phyloP scores from a whole-genome alignment of 1,139 yeast genomes.

The Protomyces lactucae-debilis region DNA sequence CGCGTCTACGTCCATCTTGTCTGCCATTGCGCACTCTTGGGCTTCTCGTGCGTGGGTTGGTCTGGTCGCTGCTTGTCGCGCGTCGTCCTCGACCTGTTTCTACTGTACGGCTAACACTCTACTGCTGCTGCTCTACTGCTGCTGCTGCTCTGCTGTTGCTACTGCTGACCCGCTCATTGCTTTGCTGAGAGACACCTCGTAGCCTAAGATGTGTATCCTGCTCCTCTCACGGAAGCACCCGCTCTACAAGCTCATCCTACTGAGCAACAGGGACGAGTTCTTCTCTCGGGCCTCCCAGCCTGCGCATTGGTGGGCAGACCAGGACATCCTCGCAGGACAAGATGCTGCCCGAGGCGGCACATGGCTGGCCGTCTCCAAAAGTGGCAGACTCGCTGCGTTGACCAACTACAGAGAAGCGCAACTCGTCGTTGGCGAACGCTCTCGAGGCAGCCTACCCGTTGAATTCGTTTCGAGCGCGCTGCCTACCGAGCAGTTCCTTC shows the following conservation, averaged over 20 bases:
- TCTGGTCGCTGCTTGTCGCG: neutral
- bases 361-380: slow-evolving; percentile 73
- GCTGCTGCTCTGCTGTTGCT: neutral
- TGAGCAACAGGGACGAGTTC: slow-evolving; percentile 84
- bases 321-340: slow-evolving; percentile 57
- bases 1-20: slow-evolving; percentile 39
- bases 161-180: too few species aligned
- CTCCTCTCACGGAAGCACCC: slow-evolving; percentile 29
- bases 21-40: slow-evolving; percentile 34
- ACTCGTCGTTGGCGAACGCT: slow-evolving; percentile 40
- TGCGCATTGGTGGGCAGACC: slow-evolving; percentile 52
- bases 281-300: slow-evolving; percentile 64
- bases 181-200: too few species aligned
- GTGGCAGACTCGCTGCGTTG: slow-evolving; percentile 65
- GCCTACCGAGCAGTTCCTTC: slow-evolving; percentile 46
- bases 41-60: neutral
- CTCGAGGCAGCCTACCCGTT: slow-evolving; percentile 74
- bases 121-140: neutral
- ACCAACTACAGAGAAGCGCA: slow-evolving; percentile 59
- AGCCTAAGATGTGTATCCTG: slow-evolving; percentile 29
- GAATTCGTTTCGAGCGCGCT: slow-evolving; percentile 46
- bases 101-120: neutral
- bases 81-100: neutral
- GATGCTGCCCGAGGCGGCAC: slow-evolving; percentile 84
- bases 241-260: slow-evolving; percentile 53